Evolutionary conservation across 192 early-diverging fungal species (phyloP), one percentile per base, ranked within the genome.

Genomic region (Oehlia diaphana): DNA sequence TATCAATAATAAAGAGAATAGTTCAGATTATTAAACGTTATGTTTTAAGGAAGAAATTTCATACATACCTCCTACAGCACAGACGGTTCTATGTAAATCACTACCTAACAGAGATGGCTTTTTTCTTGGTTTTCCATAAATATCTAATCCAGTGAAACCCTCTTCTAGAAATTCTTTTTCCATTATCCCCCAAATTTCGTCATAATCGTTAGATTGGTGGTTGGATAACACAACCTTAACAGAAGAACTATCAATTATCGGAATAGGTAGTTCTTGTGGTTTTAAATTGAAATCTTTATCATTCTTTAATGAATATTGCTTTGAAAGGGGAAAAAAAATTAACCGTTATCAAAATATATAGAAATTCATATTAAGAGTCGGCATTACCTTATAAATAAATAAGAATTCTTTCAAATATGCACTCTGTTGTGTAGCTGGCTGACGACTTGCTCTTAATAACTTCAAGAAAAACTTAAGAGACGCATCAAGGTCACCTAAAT

Each of bases 401-500:
- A 95, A 80, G 81, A 96, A 95, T 70, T 96, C 94, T 70, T 87
- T 85, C 79, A 95, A 83, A 81, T 94, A 93, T 7, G 88, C 83
- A 10, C 83, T 80, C 74, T 96, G 94, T 76, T 92, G 89, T 14
- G 84, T 79, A 3, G 89, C 82, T 0, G 89, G 80, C 68, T 96
- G 94, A 53, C 89, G 84, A 63, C 90, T 92, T 39, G 84, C 87
- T 4, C 89, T 83, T 70, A 99, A 84, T 37, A 97, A 85, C 78
- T 92, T 91, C 58, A 90, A 87, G 83, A 96, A 98, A 85, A 92
- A 92, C 21, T 89, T 82, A 14, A 98, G 84, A 1, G 95, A 93
- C n/a, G 89, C 87, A 71, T 91, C 88, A 37, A 93, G 90, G 64
- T 92, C 87, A 16, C 92, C 93, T 37, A 93, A 86, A 72, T 94